Evolutionary conservation across 352 stramenopile genomes (phyloP), one percentile per base, ranked within the genome.

Genomic region (Phytophthora cryptogea): DNA sequence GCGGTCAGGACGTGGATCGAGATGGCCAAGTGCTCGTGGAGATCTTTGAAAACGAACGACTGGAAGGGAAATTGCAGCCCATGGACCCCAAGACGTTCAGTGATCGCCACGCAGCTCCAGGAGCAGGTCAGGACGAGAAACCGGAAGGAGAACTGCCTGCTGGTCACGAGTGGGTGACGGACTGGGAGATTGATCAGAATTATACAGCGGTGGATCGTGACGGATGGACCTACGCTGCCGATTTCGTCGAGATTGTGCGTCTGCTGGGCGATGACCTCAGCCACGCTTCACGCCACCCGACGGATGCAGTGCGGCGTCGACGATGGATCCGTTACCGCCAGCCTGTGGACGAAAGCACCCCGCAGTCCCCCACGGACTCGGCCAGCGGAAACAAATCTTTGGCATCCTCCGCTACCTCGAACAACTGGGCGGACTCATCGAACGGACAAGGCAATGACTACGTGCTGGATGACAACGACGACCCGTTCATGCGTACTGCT

Each of bases 31-130:
- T 80, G n/a, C 35, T 90, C 8, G 78, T 87, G 20, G 82, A 94
- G 48, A 78, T 93, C n/a, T 95, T 87, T 53, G 86, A 95, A 59
- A 91, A 95, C 61, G 84, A 95, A 45, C 83, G 86, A 3, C 66
- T 94, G 23, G 85, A 94, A 52, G 86, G 85, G 7, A 85, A 86
- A n/a, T 44, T 92, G 35, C 78, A 77, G 39, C 39, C 77, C 3
- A 80, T 74, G 27, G 86, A 95, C 49, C 86, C 86, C 1, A 94
- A 90, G 61, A 51, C 54, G 26, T 95, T 79, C 51, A 88, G 84
- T 56, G 85, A 92, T 64, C 76, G 72, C 13, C 49, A 86, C 39
- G 83, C 84, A 2, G 61, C 71, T 27, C 53, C 75, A 31, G 83
- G 77, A 10, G 64, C 67, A 16, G 86, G 86, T 20, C 66, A 87